These are phyloP conservation scores for Geranium incanum DNA, from an alignment of 441 rosid genomes.

Conservation along the genomic window DNA sequence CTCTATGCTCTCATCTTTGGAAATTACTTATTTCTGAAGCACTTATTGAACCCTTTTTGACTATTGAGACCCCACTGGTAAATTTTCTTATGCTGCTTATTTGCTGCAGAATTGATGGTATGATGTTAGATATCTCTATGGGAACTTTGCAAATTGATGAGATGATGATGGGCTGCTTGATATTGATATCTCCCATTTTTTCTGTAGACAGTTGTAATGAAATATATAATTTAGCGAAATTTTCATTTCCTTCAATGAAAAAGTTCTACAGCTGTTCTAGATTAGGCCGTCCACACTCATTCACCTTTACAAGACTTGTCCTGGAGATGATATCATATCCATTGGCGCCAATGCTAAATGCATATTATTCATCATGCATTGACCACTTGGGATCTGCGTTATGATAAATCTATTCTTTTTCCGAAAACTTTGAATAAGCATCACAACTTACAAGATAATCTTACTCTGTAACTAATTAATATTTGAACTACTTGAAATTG, in stretches of 20 bases:
- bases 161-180: constrained; percentile 1
- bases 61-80: constrained; percentile 89
- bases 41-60: constrained; percentile 54
- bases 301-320: not conserved
- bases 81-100: constrained; percentile 20
- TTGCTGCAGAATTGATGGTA: not conserved
- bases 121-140: not conserved
- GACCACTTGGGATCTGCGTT: not conserved
- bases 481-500: constrained; percentile 7
- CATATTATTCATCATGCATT: not conserved
- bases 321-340: not conserved
- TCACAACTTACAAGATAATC: not conserved
- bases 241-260: not conserved
- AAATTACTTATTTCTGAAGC: constrained; percentile 77
- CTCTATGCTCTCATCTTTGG: constrained; percentile 75
- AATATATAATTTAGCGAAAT: not conserved
- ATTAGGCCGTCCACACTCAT: constrained; percentile 4
- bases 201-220: not conserved
- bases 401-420: not conserved
- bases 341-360: constrained; percentile 5
- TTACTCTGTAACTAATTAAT: not conserved
- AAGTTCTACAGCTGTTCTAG: not conserved
- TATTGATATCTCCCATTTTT: not conserved
- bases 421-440: constrained; percentile 8
- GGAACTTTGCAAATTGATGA: not conserved